Conservation (phyloP, 257 asterid species). For the Marsdenia floribunda region DNA sequence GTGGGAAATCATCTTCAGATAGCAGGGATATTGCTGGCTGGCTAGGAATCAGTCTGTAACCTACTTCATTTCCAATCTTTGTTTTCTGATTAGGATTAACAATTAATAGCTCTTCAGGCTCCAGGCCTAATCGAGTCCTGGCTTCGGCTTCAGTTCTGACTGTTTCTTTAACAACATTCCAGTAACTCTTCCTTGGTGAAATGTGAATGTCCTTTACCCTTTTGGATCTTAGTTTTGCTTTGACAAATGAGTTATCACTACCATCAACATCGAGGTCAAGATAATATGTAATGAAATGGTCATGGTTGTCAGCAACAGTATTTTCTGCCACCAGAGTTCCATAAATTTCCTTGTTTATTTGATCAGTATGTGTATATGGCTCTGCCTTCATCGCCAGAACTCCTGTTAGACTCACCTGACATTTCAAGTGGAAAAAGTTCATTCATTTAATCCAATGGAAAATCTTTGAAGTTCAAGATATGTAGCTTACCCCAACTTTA, state of each 20-base stretch:
- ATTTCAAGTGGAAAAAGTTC: neutral
- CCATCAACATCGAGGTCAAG: constrained; percentile 75
- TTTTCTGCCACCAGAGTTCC: constrained; percentile 32
- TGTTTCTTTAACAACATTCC: constrained; percentile 48
- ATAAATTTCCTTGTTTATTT: constrained; percentile 23
- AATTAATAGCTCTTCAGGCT: constrained; percentile 41
- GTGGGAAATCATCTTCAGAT: constrained; percentile 50
- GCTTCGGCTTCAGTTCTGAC: constrained; percentile 44
- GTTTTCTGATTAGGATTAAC: constrained; percentile 58
- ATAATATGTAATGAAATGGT: constrained; percentile 29
- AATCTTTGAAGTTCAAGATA: neutral
- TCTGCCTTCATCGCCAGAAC: constrained; percentile 28
- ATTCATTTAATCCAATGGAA: neutral
- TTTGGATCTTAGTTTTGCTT: constrained; percentile 34
- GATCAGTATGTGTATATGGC: constrained; percentile 22
- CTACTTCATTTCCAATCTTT: constrained; percentile 42
- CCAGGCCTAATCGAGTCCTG: constrained; percentile 28
- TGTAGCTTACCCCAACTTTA: constrained; percentile 19
- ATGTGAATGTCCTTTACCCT: constrained; percentile 7
- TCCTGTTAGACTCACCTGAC: constrained; percentile 34
- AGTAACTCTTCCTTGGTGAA: constrained; percentile 64
- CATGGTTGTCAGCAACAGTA: constrained; percentile 21
- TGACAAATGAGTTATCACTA: constrained; percentile 38
- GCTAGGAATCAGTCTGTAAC: constrained; percentile 54
- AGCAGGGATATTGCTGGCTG: constrained; percentile 39